Evolutionary conservation across 2,329 filamentous ascomycete genomes (phyloP).

Genomic region (Xylariaceae sp.): DNA sequence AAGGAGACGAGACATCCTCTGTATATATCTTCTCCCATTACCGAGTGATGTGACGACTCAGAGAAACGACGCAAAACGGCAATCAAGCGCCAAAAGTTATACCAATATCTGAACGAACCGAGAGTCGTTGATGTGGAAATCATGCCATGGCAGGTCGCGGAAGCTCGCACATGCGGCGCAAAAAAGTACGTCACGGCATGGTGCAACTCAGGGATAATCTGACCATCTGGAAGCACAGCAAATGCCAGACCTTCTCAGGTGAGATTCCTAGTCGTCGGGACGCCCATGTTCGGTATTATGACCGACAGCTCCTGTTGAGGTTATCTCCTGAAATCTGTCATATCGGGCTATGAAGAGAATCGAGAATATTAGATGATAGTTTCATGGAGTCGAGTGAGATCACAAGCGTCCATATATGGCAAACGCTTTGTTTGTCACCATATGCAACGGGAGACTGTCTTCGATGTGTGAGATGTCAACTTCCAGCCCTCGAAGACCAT

Average conservation of each 20-base stretch:
- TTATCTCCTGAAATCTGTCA: not conserved
- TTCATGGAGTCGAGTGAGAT: not conserved
- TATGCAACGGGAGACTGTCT: not conserved
- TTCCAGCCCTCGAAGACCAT: not conserved
- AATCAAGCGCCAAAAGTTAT: not conserved
- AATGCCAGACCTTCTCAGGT: not conserved
- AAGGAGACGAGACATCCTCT: constrained; percentile 4
- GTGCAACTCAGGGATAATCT: not conserved
- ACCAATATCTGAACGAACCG: not conserved
- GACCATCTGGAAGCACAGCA: not conserved
- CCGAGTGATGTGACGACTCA: not conserved
- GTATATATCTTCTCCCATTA: not conserved
- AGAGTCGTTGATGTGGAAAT: not conserved
- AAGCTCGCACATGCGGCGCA: not conserved
- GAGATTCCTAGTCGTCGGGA: not conserved
- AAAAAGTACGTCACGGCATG: not conserved
- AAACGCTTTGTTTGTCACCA: not conserved
- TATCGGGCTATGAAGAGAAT: not conserved
- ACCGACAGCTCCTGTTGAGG: not conserved
- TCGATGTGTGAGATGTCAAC: not conserved
- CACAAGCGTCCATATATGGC: not conserved
- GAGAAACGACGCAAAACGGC: not conserved
- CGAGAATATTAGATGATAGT: constrained; percentile 1
- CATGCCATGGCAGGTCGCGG: not conserved
- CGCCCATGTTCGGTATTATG: not conserved